Percentiles rank a stretch among this genome's conserved stretches.
These are phyloP conservation scores for Graphium sp. DNA, from an alignment of 2,329 filamentous ascomycete genomes.

Conservation along the genomic window DNA sequence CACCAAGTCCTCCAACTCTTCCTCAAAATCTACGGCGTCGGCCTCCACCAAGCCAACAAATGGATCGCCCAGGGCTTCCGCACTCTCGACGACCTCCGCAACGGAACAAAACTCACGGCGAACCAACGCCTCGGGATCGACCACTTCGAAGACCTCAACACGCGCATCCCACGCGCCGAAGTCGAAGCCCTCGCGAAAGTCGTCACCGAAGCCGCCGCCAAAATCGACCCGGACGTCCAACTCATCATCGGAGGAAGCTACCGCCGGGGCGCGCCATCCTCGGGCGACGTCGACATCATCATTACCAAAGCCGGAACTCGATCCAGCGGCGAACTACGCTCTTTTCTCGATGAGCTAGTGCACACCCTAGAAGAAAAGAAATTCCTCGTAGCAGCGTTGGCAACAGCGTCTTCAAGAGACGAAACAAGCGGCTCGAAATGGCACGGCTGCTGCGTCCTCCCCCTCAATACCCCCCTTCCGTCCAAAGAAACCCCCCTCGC, in stretches of 20 bases:
- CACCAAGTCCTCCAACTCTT: constrained; percentile 53
- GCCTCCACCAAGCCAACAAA: constrained; percentile 48
- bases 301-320: constrained; percentile 50
- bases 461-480: constrained; percentile 19
- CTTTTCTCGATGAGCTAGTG: constrained; percentile 47
- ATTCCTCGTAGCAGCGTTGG: constrained; percentile 56
- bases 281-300: constrained; percentile 73
- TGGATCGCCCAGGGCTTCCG: constrained; percentile 65
- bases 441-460: constrained; percentile 71
- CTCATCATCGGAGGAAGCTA: constrained; percentile 73
- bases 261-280: constrained; percentile 56
- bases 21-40: constrained; percentile 64
- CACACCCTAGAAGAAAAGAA: constrained; percentile 35
- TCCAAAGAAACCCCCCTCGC: constrained; percentile 11
- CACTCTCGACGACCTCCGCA: constrained; percentile 53
- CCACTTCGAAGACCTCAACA: constrained; percentile 63
- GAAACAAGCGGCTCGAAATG: constrained; percentile 53
- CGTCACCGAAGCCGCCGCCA: constrained; percentile 40
- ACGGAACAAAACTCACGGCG: constrained; percentile 43
- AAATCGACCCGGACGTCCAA: constrained; percentile 47
- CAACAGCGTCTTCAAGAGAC: constrained; percentile 34
- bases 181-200: constrained; percentile 51
- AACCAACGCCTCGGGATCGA: constrained; percentile 65
- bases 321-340: constrained; percentile 36
- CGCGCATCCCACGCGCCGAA: constrained; percentile 62